Percentiles rank a stretch among this genome's conserved stretches.
Evolutionary conservation across 1,284 basidiomycete genomes (phyloP).

Genomic region (Microbotryomycetes sp.): DNA sequence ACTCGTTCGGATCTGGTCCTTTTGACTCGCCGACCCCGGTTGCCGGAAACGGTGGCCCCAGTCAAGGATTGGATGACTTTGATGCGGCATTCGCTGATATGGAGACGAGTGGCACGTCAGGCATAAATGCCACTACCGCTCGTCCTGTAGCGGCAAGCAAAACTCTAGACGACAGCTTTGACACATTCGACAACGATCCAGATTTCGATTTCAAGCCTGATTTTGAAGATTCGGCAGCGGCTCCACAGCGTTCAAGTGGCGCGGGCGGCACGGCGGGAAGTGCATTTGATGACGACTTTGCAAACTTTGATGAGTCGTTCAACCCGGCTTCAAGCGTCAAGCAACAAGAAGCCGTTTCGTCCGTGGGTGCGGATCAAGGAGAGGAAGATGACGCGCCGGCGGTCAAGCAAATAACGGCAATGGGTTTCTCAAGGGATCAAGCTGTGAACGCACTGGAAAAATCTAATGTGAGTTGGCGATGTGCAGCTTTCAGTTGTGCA

Average conservation of each 20-base stretch:
- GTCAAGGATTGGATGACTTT: conserved; percentile 21
- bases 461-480: conserved; percentile 44
- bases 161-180: background rate
- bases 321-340: background rate
- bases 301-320: conserved; percentile 25
- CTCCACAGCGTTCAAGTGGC: background rate
- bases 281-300: conserved; percentile 14
- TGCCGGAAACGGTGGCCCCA: background rate
- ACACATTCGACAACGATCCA: conserved; percentile 17
- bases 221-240: no score
- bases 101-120: background rate
- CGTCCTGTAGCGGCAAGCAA: background rate
- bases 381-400: conserved; percentile 62
- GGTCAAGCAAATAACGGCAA: conserved; percentile 65
- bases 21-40: background rate
- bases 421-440: conserved; percentile 75
- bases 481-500: background rate
- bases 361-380: background rate
- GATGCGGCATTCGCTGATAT: conserved; percentile 28
- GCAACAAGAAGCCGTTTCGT: background rate
- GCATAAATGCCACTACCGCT: background rate
- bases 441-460: conserved; percentile 65
- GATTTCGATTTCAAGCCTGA: conserved; percentile 24
- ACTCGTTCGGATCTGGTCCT: conserved; percentile 27
- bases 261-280: background rate